phyloP scores from a whole-genome alignment of 257 asterid genomes.

The Fraxinus quadrangulata region DNA sequence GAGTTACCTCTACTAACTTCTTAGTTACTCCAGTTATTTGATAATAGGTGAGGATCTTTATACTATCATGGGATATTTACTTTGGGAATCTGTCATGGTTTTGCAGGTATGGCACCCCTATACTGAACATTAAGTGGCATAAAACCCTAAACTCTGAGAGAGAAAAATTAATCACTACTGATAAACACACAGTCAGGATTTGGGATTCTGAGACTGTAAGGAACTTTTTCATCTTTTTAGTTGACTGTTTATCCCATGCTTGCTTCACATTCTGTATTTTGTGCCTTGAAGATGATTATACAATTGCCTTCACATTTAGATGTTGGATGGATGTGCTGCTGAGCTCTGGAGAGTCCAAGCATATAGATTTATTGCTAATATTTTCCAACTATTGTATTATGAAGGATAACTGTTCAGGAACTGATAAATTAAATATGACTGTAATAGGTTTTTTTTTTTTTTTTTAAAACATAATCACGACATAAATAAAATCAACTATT shows the following conservation, averaged over 20 bases:
- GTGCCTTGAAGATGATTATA: neutral
- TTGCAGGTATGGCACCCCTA: constrained; percentile 89
- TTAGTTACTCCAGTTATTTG: neutral
- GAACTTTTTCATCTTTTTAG: constrained; percentile 17
- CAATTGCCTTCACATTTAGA: constrained; percentile 5
- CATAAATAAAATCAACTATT: too few species aligned
- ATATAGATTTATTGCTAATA: neutral
- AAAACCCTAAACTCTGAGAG: constrained; percentile 68
- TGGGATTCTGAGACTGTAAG: constrained; percentile 95
- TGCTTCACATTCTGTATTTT: constrained; percentile 4
- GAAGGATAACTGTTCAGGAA: neutral
- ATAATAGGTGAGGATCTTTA: neutral
- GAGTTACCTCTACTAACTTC: constrained; percentile 39
- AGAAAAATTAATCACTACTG: constrained; percentile 73
- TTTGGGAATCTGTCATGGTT: constrained; percentile 17
- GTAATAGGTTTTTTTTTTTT: neutral
- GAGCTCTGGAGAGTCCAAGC: neutral
- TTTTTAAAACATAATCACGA: neutral
- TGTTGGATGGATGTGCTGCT: neutral
- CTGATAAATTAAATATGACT: neutral
- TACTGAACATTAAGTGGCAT: constrained; percentile 90
- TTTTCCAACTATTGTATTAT: neutral
- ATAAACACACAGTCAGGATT: constrained; percentile 83
- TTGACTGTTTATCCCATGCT: neutral
- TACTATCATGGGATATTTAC: constrained; percentile 1